Evolutionary conservation across 352 stramenopile genomes (phyloP), one percentile per base, ranked within the genome.

Genomic region (Phytophthora agathidicida): DNA sequence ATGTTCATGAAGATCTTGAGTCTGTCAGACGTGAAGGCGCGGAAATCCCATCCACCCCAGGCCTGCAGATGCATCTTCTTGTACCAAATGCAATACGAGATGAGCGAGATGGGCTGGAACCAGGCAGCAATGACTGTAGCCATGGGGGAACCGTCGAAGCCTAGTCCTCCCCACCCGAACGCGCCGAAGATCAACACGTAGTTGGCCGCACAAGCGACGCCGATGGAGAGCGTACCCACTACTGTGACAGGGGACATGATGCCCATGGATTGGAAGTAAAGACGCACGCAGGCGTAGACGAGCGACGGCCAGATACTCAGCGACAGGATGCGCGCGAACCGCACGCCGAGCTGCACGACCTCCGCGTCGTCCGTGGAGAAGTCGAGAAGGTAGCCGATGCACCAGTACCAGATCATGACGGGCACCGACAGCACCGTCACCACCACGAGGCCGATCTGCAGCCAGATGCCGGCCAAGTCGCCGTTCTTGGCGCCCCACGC

Each of bases 221-320:
- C 62, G 37, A 94, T 89, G 19, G 84, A 91, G 10, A 88, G 42
- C 14, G 76, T 70, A 8, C 84, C 84, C 8, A 92, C 83, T 14
- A 90, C 57, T 2, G 82, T 93, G 3, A 86, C 89, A 9, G 84
- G 80, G 3, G 74, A 71, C 68, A 91, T 87, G 65, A 91, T 88
- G 14, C 80, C 80, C 77, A 94, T 91, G 0, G 81, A 85, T 56
- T 94, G 85, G 62, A 94, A 92, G 70, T 94, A 94, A 9, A 89
- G 71, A 0, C 85, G 77, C 44, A 91, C 65, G 52, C 84, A 94
- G 3, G 78, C 84, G 65, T 94, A 94, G 9, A 80, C 59, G 13
- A 94, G 68, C n/a, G 76, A 82, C 1, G 84, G 84, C 68, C 80
- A 92, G 46, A 92, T 79, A 17, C 80, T 86, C n/a, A 91, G 81